Base-by-base conservation (phyloP, 805 yeast genomes). In the Vanderwaltozyma verrucispora region DNA sequence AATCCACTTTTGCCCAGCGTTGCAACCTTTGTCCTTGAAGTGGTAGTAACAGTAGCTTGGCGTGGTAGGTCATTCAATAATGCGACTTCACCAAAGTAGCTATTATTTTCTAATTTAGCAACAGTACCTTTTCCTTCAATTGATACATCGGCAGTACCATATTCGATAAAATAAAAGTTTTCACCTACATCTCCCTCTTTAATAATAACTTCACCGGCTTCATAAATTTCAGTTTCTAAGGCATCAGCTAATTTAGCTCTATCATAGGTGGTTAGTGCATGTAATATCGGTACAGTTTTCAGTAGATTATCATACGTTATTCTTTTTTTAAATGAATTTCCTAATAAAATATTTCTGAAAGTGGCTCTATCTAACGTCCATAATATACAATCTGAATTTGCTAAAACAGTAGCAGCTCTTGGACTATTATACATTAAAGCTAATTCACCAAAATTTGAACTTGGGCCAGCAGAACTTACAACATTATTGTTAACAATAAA, bases 371-470 rank as follows among this genome's bases (percentile, higher is more conserved):
- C 98, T 49, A 89, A 71, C 2, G 95, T 89, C 95, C 96, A 89
- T 35, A 88, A 69, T 21, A 75, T 75, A 50, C 80, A 71, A 43
- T 81, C 85, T 7, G 82, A 69, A 18, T 68, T 60, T 9, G 95
- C 88, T 20, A 71, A 52, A 2, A 84, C 96, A 1, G 96, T 86
- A 9, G 97, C 97, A 6, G 97, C 97, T 63, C 98, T 77, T 44
- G 96, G 96, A 15, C 96, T 77, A 60, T 92, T 89, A 67, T 92
- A 89, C 95, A 89, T 87, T 51, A 89, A 71, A 3, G 98, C 98
- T 53, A 89, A 72, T 62, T 89, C 98, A 56, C 98, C 98, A 62
- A 89, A 89, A 31, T 92, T 79, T 5, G 94, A 75, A 6, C 97
- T 96, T 30, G 85, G 77, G 9, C 84, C 80, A 14, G 84, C 71